Base-by-base conservation (phyloP, 352 stramenopile species). In the Phytophthora sp. region DNA sequence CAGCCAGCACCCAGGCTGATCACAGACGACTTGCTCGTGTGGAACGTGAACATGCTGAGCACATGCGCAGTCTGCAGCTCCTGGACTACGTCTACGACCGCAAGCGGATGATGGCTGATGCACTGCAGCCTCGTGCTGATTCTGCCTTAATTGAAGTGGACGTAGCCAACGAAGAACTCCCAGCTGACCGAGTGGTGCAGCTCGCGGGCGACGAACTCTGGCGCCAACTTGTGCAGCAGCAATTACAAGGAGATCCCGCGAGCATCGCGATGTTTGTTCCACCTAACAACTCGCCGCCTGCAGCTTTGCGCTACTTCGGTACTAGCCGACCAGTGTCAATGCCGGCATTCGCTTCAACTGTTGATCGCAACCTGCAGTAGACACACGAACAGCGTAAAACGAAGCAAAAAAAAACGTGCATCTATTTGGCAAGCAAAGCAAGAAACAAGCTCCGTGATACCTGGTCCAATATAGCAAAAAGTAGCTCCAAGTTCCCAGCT, bases 31-130 rank as follows among this genome's bases (percentile, higher is more conserved):
- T 91, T 30, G 62, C 62, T 23, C 57, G 59, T 20, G 71, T 86
- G 41, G 82, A 94, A 62, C 74, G 77, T 16, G 78, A 91, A 24
- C 79, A 91, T 54, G 39, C 80, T 6, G 76, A 89, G 15, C 84
- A 91, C 53, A 84, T 90, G 70, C 80, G 80, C 21, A 91, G 77
- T 51, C 61, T 92, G 41, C 84, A 94, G 62, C 58, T 93, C 12
- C 58, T 89, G 5, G 82, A 93, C 57, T 94, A 89, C 46, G 82
- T 71, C 21, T 89, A 88, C 54, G 82, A 93, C 55, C 84, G 82
- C 33, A 76, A 80, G 33, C 70, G 68, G 2, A 83, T 86, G 21
- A 46, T 88, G 31, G 54, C 78, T 39, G 74, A 88, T 38, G 69
- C 79, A 7, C 45, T 65, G 33, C 76, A 82, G 39, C 82, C 80